A percentile compares a stretch with the other conserved stretches of the same genome.
Conservation (phyloP, 148 eudicot species). For the Dysphania ambrosioides region DNA sequence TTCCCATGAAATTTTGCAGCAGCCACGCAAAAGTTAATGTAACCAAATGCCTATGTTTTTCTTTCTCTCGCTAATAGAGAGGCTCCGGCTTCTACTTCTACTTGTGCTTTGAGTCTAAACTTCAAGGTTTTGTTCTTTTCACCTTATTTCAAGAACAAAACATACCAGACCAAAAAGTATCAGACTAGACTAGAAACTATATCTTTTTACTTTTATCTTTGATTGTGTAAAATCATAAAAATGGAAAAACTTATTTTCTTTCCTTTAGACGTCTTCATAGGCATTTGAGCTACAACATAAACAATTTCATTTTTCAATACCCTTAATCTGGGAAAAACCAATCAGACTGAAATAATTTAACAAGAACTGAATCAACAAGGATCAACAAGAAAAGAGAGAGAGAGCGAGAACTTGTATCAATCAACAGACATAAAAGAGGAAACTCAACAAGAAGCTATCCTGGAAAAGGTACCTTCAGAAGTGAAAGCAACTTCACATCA, state of each 20-base stretch:
- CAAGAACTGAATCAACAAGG: neutral
- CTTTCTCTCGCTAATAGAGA: too few species aligned
- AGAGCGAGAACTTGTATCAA: too few species aligned
- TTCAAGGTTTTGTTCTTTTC: too few species aligned
- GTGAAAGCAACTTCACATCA: conserved; percentile 73
- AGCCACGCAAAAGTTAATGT: neutral
- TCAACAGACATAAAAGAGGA: neutral
- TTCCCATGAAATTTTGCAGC: neutral
- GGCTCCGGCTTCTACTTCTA: too few species aligned
- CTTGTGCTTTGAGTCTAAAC: too few species aligned
- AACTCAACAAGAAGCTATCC: neutral
- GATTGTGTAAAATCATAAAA: too few species aligned
- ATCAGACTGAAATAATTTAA: neutral
- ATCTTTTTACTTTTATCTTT: too few species aligned
- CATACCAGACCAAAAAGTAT: too few species aligned
- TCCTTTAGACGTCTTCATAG: neutral
- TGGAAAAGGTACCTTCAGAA: conserved; percentile 62
- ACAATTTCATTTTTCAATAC: neutral
- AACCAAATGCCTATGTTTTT: neutral
- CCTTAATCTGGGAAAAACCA: neutral
- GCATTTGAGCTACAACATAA: neutral
- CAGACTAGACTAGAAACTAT: too few species aligned
- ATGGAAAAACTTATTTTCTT: too few species aligned
- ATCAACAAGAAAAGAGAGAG: too few species aligned
- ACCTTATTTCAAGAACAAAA: too few species aligned